These are phyloP conservation scores for Dillenia suffruticosa DNA, from an alignment of 164 flowering plant genomes.

Conservation along the genomic window DNA sequence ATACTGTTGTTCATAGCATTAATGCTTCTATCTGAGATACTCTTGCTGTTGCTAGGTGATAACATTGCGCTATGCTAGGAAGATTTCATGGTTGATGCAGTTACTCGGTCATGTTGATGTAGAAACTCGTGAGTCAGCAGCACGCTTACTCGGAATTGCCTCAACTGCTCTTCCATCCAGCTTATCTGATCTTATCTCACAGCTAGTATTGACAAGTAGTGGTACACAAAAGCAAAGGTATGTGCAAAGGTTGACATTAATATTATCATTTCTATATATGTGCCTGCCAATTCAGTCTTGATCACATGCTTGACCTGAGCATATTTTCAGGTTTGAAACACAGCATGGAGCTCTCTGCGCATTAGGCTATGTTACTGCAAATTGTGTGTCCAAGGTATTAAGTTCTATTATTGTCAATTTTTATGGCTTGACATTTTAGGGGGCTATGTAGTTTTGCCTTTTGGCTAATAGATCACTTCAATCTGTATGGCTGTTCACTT, in stretches of 20 bases:
- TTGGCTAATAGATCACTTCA: too few relatives aligned
- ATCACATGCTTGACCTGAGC: background rate
- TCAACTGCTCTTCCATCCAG: conserved; percentile 67
- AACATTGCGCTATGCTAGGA: conserved; percentile 61
- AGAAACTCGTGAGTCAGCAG: conserved; percentile 86
- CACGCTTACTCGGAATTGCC: conserved; percentile 86
- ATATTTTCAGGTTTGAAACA: conserved; percentile 64
- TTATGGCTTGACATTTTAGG: too few relatives aligned
- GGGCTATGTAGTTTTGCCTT: too few relatives aligned
- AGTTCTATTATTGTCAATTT: too few relatives aligned
- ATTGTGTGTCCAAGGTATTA: conserved; percentile 38
- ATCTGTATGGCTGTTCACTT: too few relatives aligned
- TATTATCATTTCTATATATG: conserved; percentile 4
- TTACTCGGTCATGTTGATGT: conserved; percentile 67
- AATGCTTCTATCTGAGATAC: conserved; percentile 12
- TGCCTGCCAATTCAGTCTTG: background rate
- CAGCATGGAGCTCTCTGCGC: conserved; percentile 83
- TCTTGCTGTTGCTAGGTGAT: conserved; percentile 42
- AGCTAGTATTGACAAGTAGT: conserved; percentile 43
- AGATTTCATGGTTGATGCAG: conserved; percentile 70
- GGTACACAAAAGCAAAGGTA: conserved; percentile 59
- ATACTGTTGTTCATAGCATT: background rate
- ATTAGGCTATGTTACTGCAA: conserved; percentile 80
- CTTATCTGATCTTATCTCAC: conserved; percentile 52
- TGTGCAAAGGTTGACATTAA: conserved; percentile 4